Percentiles rank a stretch among this genome's conserved stretches.
These are phyloP conservation scores for Bolboschoenus planiculmis DNA, from an alignment of 176 grass and related monocot species.

Conservation along the genomic window DNA sequence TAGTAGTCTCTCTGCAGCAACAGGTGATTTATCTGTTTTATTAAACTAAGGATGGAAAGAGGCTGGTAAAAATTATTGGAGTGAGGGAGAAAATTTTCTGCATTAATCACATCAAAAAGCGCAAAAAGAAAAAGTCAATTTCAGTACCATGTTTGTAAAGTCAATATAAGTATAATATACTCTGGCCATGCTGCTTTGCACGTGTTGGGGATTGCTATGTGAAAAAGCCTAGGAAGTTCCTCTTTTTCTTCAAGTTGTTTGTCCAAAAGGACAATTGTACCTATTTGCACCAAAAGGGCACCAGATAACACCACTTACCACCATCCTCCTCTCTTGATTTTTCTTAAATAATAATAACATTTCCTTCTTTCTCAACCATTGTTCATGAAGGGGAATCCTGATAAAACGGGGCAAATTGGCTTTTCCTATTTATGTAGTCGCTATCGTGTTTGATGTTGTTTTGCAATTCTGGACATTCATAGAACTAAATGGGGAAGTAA, in stretches of 20 bases:
- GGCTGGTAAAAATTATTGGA: background rate
- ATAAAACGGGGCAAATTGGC: background rate
- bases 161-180: background rate
- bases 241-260: background rate
- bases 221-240: background rate
- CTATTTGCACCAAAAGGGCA: background rate
- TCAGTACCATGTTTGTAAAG: background rate
- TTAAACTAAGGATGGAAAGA: background rate
- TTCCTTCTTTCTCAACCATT: background rate
- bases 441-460: background rate
- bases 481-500: too few relatives aligned
- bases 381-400: background rate
- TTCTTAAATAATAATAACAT: background rate
- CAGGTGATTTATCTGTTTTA: constrained; percentile 48
- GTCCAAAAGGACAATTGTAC: background rate
- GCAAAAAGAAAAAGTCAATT: background rate
- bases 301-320: background rate
- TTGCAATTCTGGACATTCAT: background rate
- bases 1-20: constrained; percentile 74
- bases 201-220: background rate
- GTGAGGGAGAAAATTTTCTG: background rate
- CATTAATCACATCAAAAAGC: background rate
- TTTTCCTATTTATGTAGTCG: background rate
- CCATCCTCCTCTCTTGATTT: background rate
- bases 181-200: background rate